phyloP scores from a whole-genome alignment of 768 basidiomycete genomes.

The Pleurotus eryngii region DNA sequence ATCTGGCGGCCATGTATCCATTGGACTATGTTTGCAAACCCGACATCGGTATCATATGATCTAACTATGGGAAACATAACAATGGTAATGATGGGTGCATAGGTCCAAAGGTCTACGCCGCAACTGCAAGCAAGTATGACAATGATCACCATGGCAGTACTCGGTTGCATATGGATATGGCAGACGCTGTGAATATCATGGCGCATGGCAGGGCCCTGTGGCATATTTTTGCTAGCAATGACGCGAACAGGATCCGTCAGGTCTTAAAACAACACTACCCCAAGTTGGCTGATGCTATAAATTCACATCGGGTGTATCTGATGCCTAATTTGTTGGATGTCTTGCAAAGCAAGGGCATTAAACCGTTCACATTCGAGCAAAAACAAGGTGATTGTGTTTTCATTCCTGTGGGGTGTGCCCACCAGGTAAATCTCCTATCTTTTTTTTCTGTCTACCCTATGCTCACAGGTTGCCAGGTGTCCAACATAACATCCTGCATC shows the following conservation, averaged over 20 bases:
- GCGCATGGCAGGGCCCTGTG: conserved; percentile 62
- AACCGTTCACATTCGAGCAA: conserved; percentile 62
- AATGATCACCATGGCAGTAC: conserved; percentile 60
- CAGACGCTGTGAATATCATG: conserved; percentile 72
- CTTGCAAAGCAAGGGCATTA: conserved; percentile 53
- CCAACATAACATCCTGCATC: conserved; percentile 1
- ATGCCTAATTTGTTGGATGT: conserved; percentile 43
- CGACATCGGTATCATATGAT: not conserved
- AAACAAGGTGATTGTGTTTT: conserved; percentile 72
- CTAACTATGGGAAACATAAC: not conserved
- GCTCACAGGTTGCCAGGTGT: not conserved
- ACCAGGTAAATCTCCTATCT: conserved; percentile 42
- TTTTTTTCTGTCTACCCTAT: too few relatives aligned
- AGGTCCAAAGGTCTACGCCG: conserved; percentile 76
- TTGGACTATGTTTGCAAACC: not conserved
- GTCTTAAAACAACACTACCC: conserved; percentile 38
- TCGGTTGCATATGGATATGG: conserved; percentile 68
- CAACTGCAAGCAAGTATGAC: conserved; percentile 50
- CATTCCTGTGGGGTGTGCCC: conserved; percentile 70
- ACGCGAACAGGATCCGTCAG: conserved; percentile 50
- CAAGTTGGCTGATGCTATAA: not conserved
- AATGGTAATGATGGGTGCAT: not conserved
- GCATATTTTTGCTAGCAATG: conserved; percentile 64
- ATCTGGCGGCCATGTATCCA: not conserved
- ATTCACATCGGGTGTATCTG: conserved; percentile 1